Evolutionary conservation across 768 basidiomycete species (phyloP), one percentile per base, ranked within the genome.

Genomic region (Crassisporium funariophilum): DNA sequence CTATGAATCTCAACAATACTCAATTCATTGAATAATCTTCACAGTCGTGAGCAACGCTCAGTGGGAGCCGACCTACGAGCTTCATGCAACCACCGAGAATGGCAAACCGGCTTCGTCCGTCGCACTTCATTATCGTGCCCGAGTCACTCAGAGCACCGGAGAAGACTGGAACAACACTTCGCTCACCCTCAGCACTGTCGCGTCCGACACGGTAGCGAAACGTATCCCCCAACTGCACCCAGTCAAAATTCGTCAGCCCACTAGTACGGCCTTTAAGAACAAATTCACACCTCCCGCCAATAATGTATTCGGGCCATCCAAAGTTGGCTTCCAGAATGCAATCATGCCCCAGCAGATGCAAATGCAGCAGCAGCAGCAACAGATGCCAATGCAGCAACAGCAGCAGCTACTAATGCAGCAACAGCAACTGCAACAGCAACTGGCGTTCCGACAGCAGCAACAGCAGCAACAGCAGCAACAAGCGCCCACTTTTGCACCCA

Each of bases 11-110:
- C 17, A 31, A 22, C 19, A 2, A 34, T 47, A 9, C 17, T 20
- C 34, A 10, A 46, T 16, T 35, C 21, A 16, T 40, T 35, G 23
- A 24, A n/a, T n/a, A n/a, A n/a, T n/a, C 24, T 35, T 41, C 20
- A 20, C 49, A 82, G 83, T 81, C 40, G 82, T 85, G 13, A 66
- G 59, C 36, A 63, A 74, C 23, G 78, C 75, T 1, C 60, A 59
- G 17, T 84, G 82, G 82, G 59, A 61, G 13, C 77, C 82, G 2
- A 72, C 71, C 2, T 84, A 84, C 53, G 83, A 84, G 51, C 70
- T 86, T 0, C 76, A 81, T 47, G 80, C 81, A 2, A 70, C 68
- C 0, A 77, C 73, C 16, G 61, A 73, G 43, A 58, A 68, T 48
- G 76, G 75, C 0, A 70, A 75, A 46, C 72, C 76, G 3, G 72